Evolutionary conservation across 306 rosid genomes (phyloP).

Genomic region (Acacia confusa): DNA sequence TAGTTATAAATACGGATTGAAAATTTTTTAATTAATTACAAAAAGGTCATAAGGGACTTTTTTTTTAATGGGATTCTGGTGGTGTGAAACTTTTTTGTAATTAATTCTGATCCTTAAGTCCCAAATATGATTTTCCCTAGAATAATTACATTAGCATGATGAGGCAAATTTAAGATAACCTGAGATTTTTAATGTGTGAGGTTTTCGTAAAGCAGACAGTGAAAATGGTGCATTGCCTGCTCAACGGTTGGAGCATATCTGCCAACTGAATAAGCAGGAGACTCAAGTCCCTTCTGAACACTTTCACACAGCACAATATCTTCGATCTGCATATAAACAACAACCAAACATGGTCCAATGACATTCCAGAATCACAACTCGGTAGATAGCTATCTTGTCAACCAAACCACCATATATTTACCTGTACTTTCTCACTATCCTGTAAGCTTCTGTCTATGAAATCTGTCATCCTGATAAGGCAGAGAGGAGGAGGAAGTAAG

Average conservation of each 20-base stretch:
- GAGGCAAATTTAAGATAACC: background rate
- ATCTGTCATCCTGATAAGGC: constrained; percentile 58
- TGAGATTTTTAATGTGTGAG: constrained; percentile 27
- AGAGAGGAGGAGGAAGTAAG: background rate
- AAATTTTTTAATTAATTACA: no score
- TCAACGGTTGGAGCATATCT: constrained; percentile 84
- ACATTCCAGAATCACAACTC: background rate
- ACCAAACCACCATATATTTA: constrained; percentile 28
- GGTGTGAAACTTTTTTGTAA: no score
- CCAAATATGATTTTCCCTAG: no score
- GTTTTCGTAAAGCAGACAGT: constrained; percentile 56
- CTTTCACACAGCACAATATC: constrained; percentile 76
- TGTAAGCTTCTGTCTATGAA: constrained; percentile 66
- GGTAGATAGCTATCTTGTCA: background rate
- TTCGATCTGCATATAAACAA: constrained; percentile 56
- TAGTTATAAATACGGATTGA: no score
- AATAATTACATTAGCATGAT: background rate
- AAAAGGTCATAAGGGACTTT: no score
- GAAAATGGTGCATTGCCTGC: constrained; percentile 94
- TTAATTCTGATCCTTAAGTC: no score
- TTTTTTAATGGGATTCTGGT: no score
- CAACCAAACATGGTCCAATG: constrained; percentile 16
- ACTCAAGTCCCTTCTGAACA: constrained; percentile 83
- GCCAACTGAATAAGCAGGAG: constrained; percentile 71
- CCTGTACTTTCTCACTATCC: constrained; percentile 91